Conservation (phyloP, 345 rosid species). For the Carallia pectinifolia region DNA sequence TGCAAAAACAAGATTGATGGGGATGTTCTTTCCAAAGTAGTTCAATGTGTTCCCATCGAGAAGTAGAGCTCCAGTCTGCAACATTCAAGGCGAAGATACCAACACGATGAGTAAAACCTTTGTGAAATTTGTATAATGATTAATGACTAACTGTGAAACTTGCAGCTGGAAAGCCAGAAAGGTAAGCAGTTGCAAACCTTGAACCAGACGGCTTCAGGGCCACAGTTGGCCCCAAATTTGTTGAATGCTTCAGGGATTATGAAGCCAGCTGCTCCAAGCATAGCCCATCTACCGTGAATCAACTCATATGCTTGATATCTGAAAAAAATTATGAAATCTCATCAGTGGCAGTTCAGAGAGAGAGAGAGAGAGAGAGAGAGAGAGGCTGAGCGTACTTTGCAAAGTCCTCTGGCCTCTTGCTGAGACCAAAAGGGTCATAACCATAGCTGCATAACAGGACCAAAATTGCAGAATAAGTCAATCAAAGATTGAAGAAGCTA, state of each 20-base stretch:
- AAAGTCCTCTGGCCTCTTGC: constrained; percentile 93
- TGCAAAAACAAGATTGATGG: constrained; percentile 81
- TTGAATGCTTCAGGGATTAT: constrained; percentile 95
- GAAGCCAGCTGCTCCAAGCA: constrained; percentile 97
- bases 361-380: not conserved
- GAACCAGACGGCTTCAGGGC: constrained; percentile 99
- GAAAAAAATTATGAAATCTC: not conserved
- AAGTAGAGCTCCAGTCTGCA: constrained; percentile 95
- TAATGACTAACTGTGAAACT: not conserved
- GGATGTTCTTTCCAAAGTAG: constrained; percentile 91
- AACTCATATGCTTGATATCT: constrained; percentile 93
- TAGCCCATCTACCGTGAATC: constrained; percentile 96
- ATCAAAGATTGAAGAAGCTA: not conserved
- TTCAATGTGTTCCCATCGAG: constrained; percentile 94
- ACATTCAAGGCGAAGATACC: not conserved
- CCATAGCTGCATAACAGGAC: constrained; percentile 61
- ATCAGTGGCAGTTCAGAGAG: not conserved
- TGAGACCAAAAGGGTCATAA: constrained; percentile 90
- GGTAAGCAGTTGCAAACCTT: constrained; percentile 41
- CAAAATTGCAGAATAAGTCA: not conserved
- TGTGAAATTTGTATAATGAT: not conserved
- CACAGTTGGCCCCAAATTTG: constrained; percentile 97
- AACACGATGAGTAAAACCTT: not conserved
- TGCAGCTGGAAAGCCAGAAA: not conserved
- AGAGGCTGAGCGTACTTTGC: constrained; percentile 53